A percentile compares a stretch with the other conserved stretches of the same genome.
Conservation (phyloP, 306 rosid species). For the Glycyrrhiza uralensis region DNA sequence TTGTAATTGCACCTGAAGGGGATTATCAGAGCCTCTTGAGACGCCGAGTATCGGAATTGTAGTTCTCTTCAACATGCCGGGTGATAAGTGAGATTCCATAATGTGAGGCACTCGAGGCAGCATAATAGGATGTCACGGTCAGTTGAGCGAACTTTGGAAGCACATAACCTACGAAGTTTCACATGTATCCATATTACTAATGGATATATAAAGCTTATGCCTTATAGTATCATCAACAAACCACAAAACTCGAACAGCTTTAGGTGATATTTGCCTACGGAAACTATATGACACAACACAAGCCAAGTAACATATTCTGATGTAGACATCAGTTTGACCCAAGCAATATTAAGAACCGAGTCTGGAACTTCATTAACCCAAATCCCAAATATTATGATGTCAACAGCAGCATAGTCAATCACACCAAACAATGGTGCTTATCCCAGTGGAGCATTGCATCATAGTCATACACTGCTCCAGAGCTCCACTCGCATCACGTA, state of each 20-base stretch:
- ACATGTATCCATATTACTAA: conserved; percentile 19
- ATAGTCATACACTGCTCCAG: not conserved
- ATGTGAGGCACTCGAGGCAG: conserved; percentile 90
- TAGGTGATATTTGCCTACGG: not conserved
- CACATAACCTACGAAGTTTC: conserved; percentile 57
- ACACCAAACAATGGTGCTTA: not conserved
- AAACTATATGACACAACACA: not conserved
- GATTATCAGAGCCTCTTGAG: conserved; percentile 45
- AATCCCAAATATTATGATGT: not conserved
- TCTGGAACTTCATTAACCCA: not conserved
- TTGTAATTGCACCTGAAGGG: conserved; percentile 30
- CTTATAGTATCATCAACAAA: not conserved
- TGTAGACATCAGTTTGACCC: not conserved
- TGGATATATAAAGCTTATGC: not conserved
- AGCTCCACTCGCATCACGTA: not conserved
- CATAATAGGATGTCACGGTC: conserved; percentile 84
- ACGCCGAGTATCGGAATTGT: conserved; percentile 39
- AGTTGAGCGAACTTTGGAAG: conserved; percentile 84
- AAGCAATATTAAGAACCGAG: not conserved
- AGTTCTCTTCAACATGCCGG: conserved; percentile 74
- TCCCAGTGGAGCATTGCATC: not conserved
- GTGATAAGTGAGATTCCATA: conserved; percentile 88
- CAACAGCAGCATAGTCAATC: not conserved
- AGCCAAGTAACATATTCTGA: not conserved
- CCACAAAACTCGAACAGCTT: conserved; percentile 3